Conservation (phyloP, 129 eudicot genomes). For the Logfia minima region DNA sequence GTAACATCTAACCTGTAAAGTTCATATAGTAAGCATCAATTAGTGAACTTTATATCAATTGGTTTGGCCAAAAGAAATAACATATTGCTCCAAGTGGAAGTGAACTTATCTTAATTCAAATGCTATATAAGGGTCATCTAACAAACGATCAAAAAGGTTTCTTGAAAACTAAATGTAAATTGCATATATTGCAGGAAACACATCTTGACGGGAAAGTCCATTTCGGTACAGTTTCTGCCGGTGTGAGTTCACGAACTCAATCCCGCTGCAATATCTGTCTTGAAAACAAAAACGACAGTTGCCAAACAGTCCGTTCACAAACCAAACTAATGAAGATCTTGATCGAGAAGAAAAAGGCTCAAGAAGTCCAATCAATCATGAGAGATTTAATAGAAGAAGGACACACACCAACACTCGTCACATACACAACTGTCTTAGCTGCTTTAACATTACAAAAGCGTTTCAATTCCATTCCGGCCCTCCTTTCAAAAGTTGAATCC, state of each 20-base stretch:
- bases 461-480: constrained; percentile 66
- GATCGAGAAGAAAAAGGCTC: constrained; percentile 67
- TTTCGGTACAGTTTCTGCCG: constrained; percentile 45
- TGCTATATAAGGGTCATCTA: background rate
- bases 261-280: constrained; percentile 57
- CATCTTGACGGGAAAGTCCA: constrained; percentile 54
- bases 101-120: too few relatives aligned
- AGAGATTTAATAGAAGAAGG: constrained; percentile 79
- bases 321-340: constrained; percentile 77
- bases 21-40: too few relatives aligned
- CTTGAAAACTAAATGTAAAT: background rate
- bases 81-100: too few relatives aligned
- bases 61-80: too few relatives aligned
- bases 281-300: constrained; percentile 51
- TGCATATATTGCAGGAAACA: constrained; percentile 46
- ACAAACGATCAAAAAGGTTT: background rate
- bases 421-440: constrained; percentile 82
- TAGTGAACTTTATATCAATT: too few relatives aligned
- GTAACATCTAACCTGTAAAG: too few relatives aligned
- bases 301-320: constrained; percentile 73
- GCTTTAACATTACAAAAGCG: constrained; percentile 76
- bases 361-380: constrained; percentile 67
- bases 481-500: constrained; percentile 65
- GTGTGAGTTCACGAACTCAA: constrained; percentile 31
- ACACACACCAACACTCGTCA: constrained; percentile 84